Evolutionary conservation across 129 eudicot species (phyloP).

Genomic region (Saussurea involucrata): DNA sequence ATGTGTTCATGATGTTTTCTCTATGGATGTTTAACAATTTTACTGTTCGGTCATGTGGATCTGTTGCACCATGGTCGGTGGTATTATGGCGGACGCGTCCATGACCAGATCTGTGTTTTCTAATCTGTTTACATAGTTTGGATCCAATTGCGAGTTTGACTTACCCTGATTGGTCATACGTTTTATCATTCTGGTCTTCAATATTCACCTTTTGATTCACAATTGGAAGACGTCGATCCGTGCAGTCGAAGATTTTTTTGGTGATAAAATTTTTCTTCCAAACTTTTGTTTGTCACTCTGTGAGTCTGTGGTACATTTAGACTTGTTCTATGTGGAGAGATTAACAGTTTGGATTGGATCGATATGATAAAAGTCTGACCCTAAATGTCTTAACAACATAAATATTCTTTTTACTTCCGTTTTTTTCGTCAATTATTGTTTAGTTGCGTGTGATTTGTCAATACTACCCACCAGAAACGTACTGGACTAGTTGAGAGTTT

Average conservation of each 20-base stretch:
- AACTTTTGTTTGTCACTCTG: neutral
- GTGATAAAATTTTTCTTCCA: neutral
- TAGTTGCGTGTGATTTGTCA: neutral
- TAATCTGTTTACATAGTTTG: neutral
- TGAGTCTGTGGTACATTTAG: neutral
- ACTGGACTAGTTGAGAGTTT: neutral
- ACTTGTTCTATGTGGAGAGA: neutral
- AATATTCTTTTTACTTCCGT: neutral
- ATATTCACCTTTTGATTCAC: neutral
- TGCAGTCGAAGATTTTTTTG: neutral
- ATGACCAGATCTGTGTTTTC: conserved; percentile 9
- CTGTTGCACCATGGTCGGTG: conserved; percentile 6
- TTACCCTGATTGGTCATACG: neutral
- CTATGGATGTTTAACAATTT: neutral
- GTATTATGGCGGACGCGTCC: neutral
- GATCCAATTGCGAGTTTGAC: neutral
- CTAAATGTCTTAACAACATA: neutral
- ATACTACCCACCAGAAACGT: neutral
- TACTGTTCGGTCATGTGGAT: conserved; percentile 17
- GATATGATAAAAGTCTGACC: neutral
- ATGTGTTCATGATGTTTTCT: neutral
- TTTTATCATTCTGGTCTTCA: neutral
- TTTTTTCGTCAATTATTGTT: neutral
- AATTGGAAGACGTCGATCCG: neutral
- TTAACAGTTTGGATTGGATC: neutral